phyloP scores from a whole-genome alignment of 2,329 filamentous ascomycete genomes.

The Rasamsonia emersonii region DNA sequence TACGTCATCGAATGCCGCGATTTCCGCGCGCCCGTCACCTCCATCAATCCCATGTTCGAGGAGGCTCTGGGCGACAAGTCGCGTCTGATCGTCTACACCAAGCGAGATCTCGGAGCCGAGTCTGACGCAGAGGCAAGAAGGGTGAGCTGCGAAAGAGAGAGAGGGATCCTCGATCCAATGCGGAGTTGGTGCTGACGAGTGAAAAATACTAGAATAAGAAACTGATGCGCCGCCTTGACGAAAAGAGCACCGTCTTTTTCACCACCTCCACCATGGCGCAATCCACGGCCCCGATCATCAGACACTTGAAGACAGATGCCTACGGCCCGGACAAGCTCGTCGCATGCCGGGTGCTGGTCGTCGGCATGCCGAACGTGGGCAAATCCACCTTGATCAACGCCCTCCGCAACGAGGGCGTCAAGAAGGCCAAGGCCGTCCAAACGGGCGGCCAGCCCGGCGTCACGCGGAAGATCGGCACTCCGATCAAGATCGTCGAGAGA shows the following conservation, averaged over 20 bases:
- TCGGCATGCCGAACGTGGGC: constrained; percentile 96
- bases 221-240: constrained; percentile 25
- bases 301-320: constrained; percentile 22
- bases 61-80: constrained; percentile 61
- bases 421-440: constrained; percentile 59
- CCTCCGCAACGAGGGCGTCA: constrained; percentile 61
- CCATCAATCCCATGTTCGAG: constrained; percentile 84
- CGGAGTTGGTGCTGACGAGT: background rate
- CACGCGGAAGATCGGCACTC: constrained; percentile 73
- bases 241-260: constrained; percentile 27
- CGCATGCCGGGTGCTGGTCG: constrained; percentile 75
- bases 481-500: constrained; percentile 68
- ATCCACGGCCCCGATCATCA: constrained; percentile 24
- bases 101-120: constrained; percentile 62
- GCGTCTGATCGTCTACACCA: constrained; percentile 83
- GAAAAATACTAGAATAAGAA: constrained; percentile 20
- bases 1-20: constrained; percentile 93
- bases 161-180: background rate
- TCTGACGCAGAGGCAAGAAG: constrained; percentile 31
- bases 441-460: constrained; percentile 85
- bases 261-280: constrained; percentile 22
- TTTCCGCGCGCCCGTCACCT: constrained; percentile 80
- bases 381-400: constrained; percentile 93
- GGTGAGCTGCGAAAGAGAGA: constrained; percentile 22
- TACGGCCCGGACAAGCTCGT: constrained; percentile 47